A percentile compares a stretch with the other conserved stretches of the same genome.
phyloP scores from a whole-genome alignment of 148 eudicot genomes.

The Amaranthus palmeri region DNA sequence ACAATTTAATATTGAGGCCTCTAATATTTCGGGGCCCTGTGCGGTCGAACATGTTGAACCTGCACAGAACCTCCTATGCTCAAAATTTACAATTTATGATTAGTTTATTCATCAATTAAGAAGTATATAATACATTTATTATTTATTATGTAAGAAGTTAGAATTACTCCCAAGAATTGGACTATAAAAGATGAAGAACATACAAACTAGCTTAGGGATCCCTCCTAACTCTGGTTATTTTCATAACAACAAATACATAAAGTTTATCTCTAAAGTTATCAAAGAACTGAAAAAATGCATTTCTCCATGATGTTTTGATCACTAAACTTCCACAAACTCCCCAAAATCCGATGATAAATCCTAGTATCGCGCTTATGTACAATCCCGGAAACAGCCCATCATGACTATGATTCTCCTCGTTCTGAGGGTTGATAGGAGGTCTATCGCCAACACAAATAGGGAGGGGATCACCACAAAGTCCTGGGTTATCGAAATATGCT shows the following conservation, averaged over 20 bases:
- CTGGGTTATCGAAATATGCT: constrained; percentile 12
- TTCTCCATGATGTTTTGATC: constrained; percentile 21
- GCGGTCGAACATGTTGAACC: too few species aligned
- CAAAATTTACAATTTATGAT: too few species aligned
- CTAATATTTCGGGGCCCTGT: too few species aligned
- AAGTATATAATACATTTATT: too few species aligned
- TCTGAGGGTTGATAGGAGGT: not conserved
- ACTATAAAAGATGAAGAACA: not conserved
- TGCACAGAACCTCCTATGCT: too few species aligned
- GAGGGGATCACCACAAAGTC: constrained; percentile 27
- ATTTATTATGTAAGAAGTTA: too few species aligned
- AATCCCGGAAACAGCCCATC: constrained; percentile 3
- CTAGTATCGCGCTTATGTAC: constrained; percentile 19
- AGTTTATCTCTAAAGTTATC: constrained; percentile 9
- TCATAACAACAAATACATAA: not conserved
- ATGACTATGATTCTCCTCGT: not conserved
- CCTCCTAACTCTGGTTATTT: not conserved
- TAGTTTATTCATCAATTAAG: too few species aligned
- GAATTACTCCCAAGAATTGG: not conserved
- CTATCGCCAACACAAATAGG: not conserved
- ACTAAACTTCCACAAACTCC: constrained; percentile 21
- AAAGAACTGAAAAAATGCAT: constrained; percentile 15
- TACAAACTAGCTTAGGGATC: not conserved
- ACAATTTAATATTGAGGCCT: too few species aligned
- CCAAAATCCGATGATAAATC: constrained; percentile 22